Conservation (phyloP, 139 green algal genomes). For the Spirogloea muscicola region DNA sequence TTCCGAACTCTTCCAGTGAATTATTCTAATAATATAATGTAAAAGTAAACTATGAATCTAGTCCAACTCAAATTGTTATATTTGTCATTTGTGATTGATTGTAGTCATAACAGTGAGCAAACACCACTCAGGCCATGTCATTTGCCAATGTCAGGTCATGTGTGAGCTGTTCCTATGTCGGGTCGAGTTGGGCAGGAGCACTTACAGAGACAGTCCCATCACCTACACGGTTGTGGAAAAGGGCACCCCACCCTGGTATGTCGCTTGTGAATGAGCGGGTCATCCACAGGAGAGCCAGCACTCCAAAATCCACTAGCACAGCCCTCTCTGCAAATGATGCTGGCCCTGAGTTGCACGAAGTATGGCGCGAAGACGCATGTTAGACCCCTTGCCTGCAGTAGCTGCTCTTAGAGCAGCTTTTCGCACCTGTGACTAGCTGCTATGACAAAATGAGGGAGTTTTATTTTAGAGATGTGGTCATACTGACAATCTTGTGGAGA, state of each 20-base stretch:
- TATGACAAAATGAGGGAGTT: too few relatives aligned
- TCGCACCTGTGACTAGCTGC: too few relatives aligned
- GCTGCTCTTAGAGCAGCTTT: too few relatives aligned
- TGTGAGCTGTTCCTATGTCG: not conserved
- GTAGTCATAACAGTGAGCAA: not conserved
- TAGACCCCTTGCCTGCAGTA: too few relatives aligned
- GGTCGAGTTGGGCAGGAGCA: not conserved
- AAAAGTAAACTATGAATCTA: not conserved
- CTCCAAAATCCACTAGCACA: conserved; percentile 32
- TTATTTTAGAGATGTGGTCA: too few relatives aligned
- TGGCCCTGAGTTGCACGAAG: too few relatives aligned
- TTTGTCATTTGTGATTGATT: not conserved
- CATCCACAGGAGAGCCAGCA: conserved; percentile 13
- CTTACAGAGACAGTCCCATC: conserved; percentile 17
- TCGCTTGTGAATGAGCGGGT: not conserved
- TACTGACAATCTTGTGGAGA: too few relatives aligned
- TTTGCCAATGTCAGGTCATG: not conserved
- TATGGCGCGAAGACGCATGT: too few relatives aligned
- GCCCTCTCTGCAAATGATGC: conserved; percentile 29
- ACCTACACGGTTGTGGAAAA: conserved; percentile 4
- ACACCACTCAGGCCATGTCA: too few relatives aligned
- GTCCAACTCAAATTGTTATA: not conserved
- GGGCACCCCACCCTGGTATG: not conserved
- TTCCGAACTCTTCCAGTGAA: too few relatives aligned
- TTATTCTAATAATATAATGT: not conserved